These are phyloP conservation scores for Cucurbita pepo DNA, from an alignment of 306 rosid species.

Conservation along the genomic window DNA sequence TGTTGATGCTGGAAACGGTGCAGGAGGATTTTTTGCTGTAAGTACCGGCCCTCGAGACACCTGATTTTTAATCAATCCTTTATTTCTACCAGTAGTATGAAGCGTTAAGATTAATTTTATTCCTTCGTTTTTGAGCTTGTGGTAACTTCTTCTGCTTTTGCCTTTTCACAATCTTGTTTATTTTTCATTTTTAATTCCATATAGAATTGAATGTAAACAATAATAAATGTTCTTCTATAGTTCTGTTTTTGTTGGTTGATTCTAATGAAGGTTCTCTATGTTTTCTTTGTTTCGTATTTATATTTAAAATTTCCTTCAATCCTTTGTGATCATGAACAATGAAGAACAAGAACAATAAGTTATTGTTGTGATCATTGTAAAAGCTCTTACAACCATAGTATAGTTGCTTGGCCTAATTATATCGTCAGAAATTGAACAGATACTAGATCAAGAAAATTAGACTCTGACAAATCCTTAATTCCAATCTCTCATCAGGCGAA, in stretches of 20 bases:
- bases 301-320: not conserved
- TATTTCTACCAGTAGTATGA: not conserved
- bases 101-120: not conserved
- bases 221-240: not conserved
- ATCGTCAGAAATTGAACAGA: not conserved
- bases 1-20: slow-evolving; percentile 97
- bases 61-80: not conserved
- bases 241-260: not conserved
- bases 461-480: not conserved
- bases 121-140: not conserved
- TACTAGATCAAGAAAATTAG: not conserved
- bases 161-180: not conserved
- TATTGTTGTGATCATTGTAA: not conserved
- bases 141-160: not conserved
- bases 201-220: not conserved
- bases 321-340: not conserved
- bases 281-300: not conserved
- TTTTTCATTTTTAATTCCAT: not conserved
- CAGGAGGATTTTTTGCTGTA: slow-evolving; percentile 89
- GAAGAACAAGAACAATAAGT: not conserved
- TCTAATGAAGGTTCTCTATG: not conserved
- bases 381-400: not conserved
- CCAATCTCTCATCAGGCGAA: slow-evolving; percentile 43
- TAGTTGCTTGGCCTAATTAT: not conserved
- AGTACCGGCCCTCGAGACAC: slow-evolving; percentile 8